Base-by-base conservation (phyloP, 2,329 filamentous ascomycete species). In the Penicillium sp. region DNA sequence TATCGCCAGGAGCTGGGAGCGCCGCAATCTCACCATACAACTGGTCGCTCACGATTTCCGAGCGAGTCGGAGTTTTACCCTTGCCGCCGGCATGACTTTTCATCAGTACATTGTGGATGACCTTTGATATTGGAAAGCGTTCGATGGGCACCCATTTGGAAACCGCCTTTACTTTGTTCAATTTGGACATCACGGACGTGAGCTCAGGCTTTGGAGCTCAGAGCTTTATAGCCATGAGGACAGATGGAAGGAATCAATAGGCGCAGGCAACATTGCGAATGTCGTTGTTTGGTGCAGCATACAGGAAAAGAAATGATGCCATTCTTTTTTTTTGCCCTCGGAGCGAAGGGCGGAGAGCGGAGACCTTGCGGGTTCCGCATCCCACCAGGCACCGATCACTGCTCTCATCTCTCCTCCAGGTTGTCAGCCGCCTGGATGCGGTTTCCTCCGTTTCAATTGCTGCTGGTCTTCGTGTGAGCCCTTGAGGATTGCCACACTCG, bases 1-100 rank as follows among this genome's bases (percentile, higher is more conserved):
- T 3, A 10, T 16, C 17, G 10, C 10, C 2, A 8, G 13, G 6
- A 18, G 15, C 5, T 3, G 7, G 12, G 8, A 39, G 15, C 31
- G 31, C 15, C 18, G 16, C 2, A 3, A 8, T 10, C 60, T 50
- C 41, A 66, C 64, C 56, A 37, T 61, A 60, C 32, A 67, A 47
- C 15, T 48, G 32, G n/a, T 60, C 54, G 41, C 54, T 60, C 12
- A 59, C 49, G 27, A 62, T 52, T 20, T 33, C n/a, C 32, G 29
- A 27, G 25, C n/a, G 25, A 4, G 25, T 6, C 25, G 6, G 25
- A 4, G 25, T 22, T 22, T 22, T n/a, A n/a, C n/a, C n/a, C n/a
- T n/a, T n/a, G n/a, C n/a, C n/a, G n/a, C n/a, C n/a, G n/a, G n/a
- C n/a, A n/a, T n/a, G n/a, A n/a, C n/a, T n/a, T n/a, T n/a, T n/a